phyloP scores from a whole-genome alignment of 495 filamentous ascomycete genomes.

The Penicillium psychrofluorescens region DNA sequence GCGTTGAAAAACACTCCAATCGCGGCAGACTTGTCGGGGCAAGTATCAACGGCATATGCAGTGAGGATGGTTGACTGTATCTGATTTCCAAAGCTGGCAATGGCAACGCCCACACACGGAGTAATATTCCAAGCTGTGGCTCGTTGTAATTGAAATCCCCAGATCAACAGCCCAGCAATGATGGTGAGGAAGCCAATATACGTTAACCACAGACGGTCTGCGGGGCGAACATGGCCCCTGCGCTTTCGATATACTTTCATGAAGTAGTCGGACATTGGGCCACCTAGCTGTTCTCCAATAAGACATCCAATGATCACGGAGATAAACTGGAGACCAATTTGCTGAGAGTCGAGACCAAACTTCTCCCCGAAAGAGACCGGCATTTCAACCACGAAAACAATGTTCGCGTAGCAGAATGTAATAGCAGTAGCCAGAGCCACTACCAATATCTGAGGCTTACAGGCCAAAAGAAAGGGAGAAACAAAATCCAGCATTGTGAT shows the following conservation, averaged over 20 bases:
- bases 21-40: slow-evolving; percentile 7
- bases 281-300: slow-evolving; percentile 20
- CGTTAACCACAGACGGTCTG: slow-evolving; percentile 18
- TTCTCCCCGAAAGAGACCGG: slow-evolving; percentile 12
- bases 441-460: slow-evolving; percentile 8
- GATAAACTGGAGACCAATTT: slow-evolving; percentile 21
- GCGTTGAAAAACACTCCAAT: slow-evolving; percentile 17
- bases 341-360: slow-evolving; percentile 16
- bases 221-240: slow-evolving; percentile 4
- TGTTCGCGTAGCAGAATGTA: slow-evolving; percentile 16
- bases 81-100: slow-evolving; percentile 20
- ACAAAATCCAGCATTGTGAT: slow-evolving; percentile 9
- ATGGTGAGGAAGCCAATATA: slow-evolving; percentile 15
- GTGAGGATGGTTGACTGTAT: slow-evolving; percentile 15
- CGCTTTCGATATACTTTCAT: slow-evolving; percentile 1
- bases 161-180: slow-evolving; percentile 13
- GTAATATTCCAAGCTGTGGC: slow-evolving; percentile 14
- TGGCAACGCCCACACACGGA: slow-evolving; percentile 15
- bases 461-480: slow-evolving; percentile 8
- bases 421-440: slow-evolving; percentile 12
- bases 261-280: slow-evolving; percentile 16
- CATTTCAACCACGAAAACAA: slow-evolving; percentile 17
- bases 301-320: slow-evolving; percentile 19
- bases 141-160: slow-evolving; percentile 13
- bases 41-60: slow-evolving; percentile 16